Conservation (phyloP, 1,139 yeast species). For the Geotrichum citri-aurantii region DNA sequence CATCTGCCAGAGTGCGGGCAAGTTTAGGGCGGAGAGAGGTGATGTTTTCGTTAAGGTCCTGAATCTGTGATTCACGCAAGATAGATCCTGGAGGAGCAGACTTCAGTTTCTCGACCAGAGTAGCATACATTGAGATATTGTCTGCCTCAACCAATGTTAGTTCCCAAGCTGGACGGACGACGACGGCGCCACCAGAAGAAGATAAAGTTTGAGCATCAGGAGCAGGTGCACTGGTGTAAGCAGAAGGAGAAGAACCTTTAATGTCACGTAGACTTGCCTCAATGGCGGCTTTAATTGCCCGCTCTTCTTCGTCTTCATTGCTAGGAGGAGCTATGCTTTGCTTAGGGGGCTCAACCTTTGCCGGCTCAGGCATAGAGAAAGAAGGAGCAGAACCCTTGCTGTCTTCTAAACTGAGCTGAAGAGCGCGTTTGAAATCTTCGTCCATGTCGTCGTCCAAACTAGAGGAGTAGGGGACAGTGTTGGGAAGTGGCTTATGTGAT, state of each 20-base stretch:
- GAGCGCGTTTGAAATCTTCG: conserved; percentile 71
- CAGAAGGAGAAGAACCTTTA: conserved; percentile 33
- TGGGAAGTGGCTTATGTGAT: not conserved
- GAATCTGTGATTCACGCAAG: conserved; percentile 55
- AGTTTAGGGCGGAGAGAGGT: conserved; percentile 68
- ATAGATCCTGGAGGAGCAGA: conserved; percentile 50
- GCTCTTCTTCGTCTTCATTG: conserved; percentile 64
- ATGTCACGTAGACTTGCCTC: conserved; percentile 82
- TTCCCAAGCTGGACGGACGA: conserved; percentile 26
- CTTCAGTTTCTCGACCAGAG: conserved; percentile 53
- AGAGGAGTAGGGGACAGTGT: conserved; percentile 1
- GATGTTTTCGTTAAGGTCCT: conserved; percentile 60
- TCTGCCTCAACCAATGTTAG: conserved; percentile 60
- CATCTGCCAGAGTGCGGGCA: conserved; percentile 56
- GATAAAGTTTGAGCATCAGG: conserved; percentile 18
- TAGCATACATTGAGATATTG: conserved; percentile 65
- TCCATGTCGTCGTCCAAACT: conserved; percentile 48
- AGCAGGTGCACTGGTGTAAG: conserved; percentile 14
- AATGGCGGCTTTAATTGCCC: conserved; percentile 87
- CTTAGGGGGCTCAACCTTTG: conserved; percentile 19
- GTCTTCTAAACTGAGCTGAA: conserved; percentile 70
- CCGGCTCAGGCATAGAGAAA: conserved; percentile 15
- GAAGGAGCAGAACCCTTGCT: conserved; percentile 25
- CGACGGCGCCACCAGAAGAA: conserved; percentile 14
- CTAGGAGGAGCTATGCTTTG: conserved; percentile 4